Conservation (phyloP, 371 early-diverging fungal genomes). For the Mucor indicus region DNA sequence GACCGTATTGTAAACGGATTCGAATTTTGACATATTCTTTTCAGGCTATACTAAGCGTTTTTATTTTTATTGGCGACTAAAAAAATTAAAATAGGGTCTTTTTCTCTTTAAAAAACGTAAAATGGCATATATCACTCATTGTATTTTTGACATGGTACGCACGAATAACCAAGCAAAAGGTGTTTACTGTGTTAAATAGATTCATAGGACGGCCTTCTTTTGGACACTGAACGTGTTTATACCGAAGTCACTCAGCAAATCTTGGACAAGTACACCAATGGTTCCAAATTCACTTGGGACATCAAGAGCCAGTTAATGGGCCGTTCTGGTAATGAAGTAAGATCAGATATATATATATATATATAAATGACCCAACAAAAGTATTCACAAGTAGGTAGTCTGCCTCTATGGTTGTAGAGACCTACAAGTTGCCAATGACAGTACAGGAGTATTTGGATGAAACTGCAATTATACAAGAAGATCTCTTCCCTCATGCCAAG, state of each 20-base stretch:
- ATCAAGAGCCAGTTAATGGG: conserved; percentile 86
- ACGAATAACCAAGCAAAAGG: background rate
- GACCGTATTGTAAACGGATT: too few species aligned
- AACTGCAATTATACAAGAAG: conserved; percentile 37
- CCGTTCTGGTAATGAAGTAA: conserved; percentile 60
- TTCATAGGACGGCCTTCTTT: conserved; percentile 37
- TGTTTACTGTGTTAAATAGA: background rate
- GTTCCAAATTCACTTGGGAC: conserved; percentile 73
- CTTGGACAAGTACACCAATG: conserved; percentile 47
- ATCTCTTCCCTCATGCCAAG: conserved; percentile 57
- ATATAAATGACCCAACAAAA: background rate
- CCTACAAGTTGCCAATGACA: conserved; percentile 70
- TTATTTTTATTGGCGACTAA: too few species aligned
- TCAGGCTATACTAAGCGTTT: too few species aligned
- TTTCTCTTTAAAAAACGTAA: background rate
- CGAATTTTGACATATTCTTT: too few species aligned
- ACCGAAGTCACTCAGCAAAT: conserved; percentile 75
- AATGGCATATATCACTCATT: conserved; percentile 63
- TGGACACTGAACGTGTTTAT: conserved; percentile 89
- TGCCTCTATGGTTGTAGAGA: conserved; percentile 66
- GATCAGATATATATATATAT: background rate
- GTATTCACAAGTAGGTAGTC: conserved; percentile 50
- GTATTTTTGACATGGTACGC: conserved; percentile 86
- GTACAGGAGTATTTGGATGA: conserved; percentile 71
- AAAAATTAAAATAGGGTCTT: too few species aligned